A percentile compares a stretch with the other conserved stretches of the same genome.
Conservation (phyloP, 441 rosid genomes). For the Mallotus japonicus region DNA sequence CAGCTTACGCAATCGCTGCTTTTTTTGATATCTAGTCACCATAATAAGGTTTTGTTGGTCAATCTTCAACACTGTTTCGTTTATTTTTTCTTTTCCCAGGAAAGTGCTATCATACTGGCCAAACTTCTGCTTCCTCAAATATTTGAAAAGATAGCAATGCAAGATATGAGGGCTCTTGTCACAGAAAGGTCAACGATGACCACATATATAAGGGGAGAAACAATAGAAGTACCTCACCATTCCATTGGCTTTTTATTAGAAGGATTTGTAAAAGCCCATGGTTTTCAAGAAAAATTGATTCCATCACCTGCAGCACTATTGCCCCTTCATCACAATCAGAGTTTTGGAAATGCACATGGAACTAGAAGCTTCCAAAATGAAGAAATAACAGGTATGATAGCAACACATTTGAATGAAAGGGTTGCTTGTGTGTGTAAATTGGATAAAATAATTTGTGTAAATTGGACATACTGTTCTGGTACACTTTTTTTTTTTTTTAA, state of each 20-base stretch:
- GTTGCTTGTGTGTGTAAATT: background rate
- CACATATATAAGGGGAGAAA: conserved; percentile 64
- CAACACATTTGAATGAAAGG: background rate
- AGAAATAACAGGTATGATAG: conserved; percentile 50
- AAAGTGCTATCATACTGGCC: conserved; percentile 73
- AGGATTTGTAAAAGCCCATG: conserved; percentile 63
- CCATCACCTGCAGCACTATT: conserved; percentile 63
- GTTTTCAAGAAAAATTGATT: conserved; percentile 56
- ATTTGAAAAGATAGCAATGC: conserved; percentile 78
- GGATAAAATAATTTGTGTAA: no score
- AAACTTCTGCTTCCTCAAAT: conserved; percentile 80
- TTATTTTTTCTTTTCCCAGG: conserved; percentile 39
- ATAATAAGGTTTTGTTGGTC: background rate
- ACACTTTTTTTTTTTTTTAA: background rate
- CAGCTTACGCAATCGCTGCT: background rate
- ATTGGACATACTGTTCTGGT: background rate
- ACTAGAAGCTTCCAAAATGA: conserved; percentile 33
- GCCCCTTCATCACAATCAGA: conserved; percentile 45
- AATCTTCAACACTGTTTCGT: background rate
- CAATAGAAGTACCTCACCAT: conserved; percentile 53
- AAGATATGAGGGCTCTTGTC: conserved; percentile 72
- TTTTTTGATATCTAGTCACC: background rate
- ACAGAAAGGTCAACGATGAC: conserved; percentile 60
- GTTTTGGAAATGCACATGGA: conserved; percentile 30
- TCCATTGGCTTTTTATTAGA: conserved; percentile 74